Conservation (phyloP, 1,139 yeast species). For the Geotrichum siamense region DNA sequence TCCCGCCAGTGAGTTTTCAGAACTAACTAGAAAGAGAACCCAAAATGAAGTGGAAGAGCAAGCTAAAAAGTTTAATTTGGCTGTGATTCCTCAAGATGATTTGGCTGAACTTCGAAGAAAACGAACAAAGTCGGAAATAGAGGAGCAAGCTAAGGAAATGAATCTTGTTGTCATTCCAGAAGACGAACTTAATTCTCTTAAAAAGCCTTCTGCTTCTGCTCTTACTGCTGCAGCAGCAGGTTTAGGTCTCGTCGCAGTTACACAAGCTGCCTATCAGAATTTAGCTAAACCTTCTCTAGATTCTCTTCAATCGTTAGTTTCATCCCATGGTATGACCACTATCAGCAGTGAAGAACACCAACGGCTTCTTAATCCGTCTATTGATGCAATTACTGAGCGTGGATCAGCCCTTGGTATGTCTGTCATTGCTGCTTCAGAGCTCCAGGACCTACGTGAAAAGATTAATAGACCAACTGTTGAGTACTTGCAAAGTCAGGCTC, state of each 20-base stretch:
- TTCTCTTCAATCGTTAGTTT: conserved; percentile 9
- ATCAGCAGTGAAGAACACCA: conserved; percentile 31
- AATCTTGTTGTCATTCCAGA: conserved; percentile 28
- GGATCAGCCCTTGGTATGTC: conserved; percentile 32
- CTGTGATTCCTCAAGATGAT: conserved; percentile 25
- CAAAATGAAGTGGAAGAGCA: conserved; percentile 27
- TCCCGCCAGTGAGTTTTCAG: conserved; percentile 17
- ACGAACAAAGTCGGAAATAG: conserved; percentile 20
- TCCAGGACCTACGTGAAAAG: background rate
- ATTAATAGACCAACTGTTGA: conserved; percentile 12
- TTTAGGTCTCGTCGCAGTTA: conserved; percentile 10
- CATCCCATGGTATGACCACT: conserved; percentile 7
- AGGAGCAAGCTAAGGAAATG: conserved; percentile 24
- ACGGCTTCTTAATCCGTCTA: conserved; percentile 11
- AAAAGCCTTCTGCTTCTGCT: conserved; percentile 23
- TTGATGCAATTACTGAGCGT: conserved; percentile 27
- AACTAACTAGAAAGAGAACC: conserved; percentile 27
- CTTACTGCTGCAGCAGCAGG: conserved; percentile 31
- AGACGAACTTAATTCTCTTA: conserved; percentile 20
- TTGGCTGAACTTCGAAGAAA: conserved; percentile 22
- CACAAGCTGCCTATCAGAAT: conserved; percentile 5
- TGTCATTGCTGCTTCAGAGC: conserved; percentile 19
- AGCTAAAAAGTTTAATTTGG: conserved; percentile 28
- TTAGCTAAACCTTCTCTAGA: conserved; percentile 30
- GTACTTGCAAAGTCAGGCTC: conserved; percentile 20